Conservation (phyloP, 1,139 yeast genomes). For the Pichia sp. region DNA sequence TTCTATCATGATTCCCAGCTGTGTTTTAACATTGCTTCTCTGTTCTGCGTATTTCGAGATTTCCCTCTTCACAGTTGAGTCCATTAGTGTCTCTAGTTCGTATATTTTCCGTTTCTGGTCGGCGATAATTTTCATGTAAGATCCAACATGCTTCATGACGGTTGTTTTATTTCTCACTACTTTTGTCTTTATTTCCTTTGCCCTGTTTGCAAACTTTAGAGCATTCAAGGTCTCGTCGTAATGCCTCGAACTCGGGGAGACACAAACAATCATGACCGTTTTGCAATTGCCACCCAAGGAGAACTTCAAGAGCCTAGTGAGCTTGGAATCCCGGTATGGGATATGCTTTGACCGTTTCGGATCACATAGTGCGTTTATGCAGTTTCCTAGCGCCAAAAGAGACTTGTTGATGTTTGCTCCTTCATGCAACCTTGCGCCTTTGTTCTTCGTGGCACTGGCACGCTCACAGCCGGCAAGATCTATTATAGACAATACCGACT, state of each 20-base stretch:
- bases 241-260: slow-evolving; percentile 79
- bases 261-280: slow-evolving; percentile 93
- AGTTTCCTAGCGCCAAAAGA: slow-evolving; percentile 82
- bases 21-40: slow-evolving; percentile 38
- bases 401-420: slow-evolving; percentile 93
- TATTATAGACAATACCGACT: slow-evolving; percentile 78
- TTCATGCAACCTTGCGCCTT: slow-evolving; percentile 75
- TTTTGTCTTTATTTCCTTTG: slow-evolving; percentile 85
- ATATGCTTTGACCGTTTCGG: slow-evolving; percentile 65
- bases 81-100: slow-evolving; percentile 14
- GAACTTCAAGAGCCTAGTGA: slow-evolving; percentile 78
- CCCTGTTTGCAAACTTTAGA: slow-evolving; percentile 83
- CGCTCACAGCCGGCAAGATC: slow-evolving; percentile 95
- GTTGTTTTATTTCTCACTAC: slow-evolving; percentile 69
- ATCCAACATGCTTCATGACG: slow-evolving; percentile 80
- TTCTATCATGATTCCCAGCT: slow-evolving; percentile 36
- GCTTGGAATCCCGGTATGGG: slow-evolving; percentile 86
- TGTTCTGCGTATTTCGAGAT: slow-evolving; percentile 18
- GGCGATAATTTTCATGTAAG: slow-evolving; percentile 79
- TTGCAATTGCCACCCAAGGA: slow-evolving; percentile 94
- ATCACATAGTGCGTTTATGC: slow-evolving; percentile 88
- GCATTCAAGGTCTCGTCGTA: slow-evolving; percentile 91
- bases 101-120: slow-evolving; percentile 71
- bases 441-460: slow-evolving; percentile 81
- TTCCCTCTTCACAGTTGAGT: slow-evolving; percentile 11